These are phyloP conservation scores for Melocanna baccifera DNA, from an alignment of 176 grass and related monocot species.

Conservation along the genomic window DNA sequence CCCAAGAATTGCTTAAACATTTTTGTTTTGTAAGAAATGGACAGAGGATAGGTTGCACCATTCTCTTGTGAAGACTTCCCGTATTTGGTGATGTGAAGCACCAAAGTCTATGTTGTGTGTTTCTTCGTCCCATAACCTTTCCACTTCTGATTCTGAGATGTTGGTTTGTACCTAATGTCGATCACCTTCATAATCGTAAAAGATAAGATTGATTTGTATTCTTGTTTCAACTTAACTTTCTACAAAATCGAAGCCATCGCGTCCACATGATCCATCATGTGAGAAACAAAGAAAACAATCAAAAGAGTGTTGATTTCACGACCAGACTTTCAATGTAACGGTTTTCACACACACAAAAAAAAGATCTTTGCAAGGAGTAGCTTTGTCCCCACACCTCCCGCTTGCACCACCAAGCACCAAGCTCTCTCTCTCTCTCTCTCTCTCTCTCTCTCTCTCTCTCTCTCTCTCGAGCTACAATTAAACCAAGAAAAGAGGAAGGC, in stretches of 20 bases:
- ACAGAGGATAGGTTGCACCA: background rate
- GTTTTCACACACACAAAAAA: background rate
- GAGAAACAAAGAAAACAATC: too few relatives aligned
- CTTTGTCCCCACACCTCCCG: background rate
- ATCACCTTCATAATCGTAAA: background rate
- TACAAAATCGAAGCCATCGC: too few relatives aligned
- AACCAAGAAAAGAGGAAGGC: conserved; percentile 4
- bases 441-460: background rate
- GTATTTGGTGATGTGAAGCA: background rate
- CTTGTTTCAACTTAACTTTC: too few relatives aligned
- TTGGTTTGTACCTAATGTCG: background rate
- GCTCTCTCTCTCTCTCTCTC: background rate
- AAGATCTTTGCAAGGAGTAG: background rate
- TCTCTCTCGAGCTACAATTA: background rate
- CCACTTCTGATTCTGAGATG: background rate
- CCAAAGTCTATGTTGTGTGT: background rate
- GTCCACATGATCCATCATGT: too few relatives aligned
- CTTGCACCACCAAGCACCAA: conserved; percentile 1
- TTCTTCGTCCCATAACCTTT: background rate
- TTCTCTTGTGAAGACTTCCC: background rate
- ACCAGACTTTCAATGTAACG: too few relatives aligned
- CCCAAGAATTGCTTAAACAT: background rate
- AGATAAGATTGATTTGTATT: background rate
- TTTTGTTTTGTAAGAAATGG: background rate
- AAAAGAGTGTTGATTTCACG: too few relatives aligned